A percentile compares a stretch with the other conserved stretches of the same genome.
phyloP scores from a whole-genome alignment of 495 filamentous ascomycete genomes.

The Neurospora pannonica region DNA sequence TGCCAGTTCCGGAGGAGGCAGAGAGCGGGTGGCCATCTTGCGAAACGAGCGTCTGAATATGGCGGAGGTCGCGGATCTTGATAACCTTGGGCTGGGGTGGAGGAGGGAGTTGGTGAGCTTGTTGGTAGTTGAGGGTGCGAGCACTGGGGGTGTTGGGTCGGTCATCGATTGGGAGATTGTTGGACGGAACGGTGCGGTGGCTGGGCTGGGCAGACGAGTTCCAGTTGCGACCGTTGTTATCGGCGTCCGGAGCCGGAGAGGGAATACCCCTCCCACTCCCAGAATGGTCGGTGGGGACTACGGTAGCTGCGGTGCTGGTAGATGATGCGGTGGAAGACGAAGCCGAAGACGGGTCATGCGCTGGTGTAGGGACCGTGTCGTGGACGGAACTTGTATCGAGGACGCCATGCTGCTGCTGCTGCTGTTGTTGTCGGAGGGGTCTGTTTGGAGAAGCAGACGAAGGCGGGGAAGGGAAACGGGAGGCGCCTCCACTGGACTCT shows the following conservation, averaged over 20 bases:
- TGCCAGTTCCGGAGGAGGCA: constrained; percentile 19
- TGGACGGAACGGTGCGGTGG: background rate
- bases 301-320: constrained; percentile 23
- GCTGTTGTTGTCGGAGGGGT: constrained; percentile 8
- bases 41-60: constrained; percentile 80
- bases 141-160: constrained; percentile 7
- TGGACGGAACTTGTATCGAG: constrained; percentile 9
- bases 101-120: background rate
- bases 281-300: constrained; percentile 5
- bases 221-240: background rate
- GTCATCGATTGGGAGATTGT: constrained; percentile 1
- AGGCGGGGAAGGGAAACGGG: constrained; percentile 39
- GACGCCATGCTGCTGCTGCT: constrained; percentile 32
- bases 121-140: background rate
- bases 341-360: constrained; percentile 21
- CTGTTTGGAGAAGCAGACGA: constrained; percentile 36
- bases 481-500: constrained; percentile 22
- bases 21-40: constrained; percentile 48
- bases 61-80: constrained; percentile 72
- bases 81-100: constrained; percentile 20
- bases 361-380: constrained; percentile 7
- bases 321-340: constrained; percentile 39
- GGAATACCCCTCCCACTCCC: constrained; percentile 30
- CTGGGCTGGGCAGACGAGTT: background rate
- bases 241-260: constrained; percentile 51